Evolutionary conservation across 2,329 filamentous ascomycete species (phyloP), one percentile per base, ranked within the genome.

Genomic region (Ophiostoma novo-ulmi): DNA sequence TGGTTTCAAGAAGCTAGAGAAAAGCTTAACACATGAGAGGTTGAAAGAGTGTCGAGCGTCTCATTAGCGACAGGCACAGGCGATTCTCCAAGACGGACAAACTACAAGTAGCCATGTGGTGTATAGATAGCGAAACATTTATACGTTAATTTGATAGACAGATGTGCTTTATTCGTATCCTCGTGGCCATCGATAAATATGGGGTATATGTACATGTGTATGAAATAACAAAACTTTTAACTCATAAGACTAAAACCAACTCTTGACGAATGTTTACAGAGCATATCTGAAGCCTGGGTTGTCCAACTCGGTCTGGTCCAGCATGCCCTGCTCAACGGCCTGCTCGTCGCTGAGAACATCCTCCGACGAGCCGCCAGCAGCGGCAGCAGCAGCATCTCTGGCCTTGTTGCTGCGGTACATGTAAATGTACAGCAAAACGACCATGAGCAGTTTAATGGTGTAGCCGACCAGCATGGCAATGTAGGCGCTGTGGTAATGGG

Each of bases 381-480:
- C 73, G 1, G 77, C 79, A 61, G 83, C 82, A 61, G 83, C 82
- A 0, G 81, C 76, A 75, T 88, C 85, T 22, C 86, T 78, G 72
- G 81, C 82, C 76, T 84, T 85, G 76, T 88, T 88, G 14, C 80
- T 80, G 1, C 78, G 75, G 74, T 79, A 85, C 85, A 87, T 87
- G 73, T 87, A 88, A 0, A 83, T 72, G 71, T 85, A 87, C 1
- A 88, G 75, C 0, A 84, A 77, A 0, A 83, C 74, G 0, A 87
- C 84, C 71, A 81, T 79, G 1, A 79, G 70, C 0, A 86, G 77
- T 76, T 88, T 87, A 13, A 87, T 79, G 3, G 79, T 78, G 73
- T 87, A 88, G 0, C 85, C 85, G 61, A 85, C 80, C 31, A 88
- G 77, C 80, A 88, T 88, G 22, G 83, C 84, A 48, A 84, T 78